Conservation (phyloP, 768 basidiomycete species). For the Leccinum ochraceum region DNA sequence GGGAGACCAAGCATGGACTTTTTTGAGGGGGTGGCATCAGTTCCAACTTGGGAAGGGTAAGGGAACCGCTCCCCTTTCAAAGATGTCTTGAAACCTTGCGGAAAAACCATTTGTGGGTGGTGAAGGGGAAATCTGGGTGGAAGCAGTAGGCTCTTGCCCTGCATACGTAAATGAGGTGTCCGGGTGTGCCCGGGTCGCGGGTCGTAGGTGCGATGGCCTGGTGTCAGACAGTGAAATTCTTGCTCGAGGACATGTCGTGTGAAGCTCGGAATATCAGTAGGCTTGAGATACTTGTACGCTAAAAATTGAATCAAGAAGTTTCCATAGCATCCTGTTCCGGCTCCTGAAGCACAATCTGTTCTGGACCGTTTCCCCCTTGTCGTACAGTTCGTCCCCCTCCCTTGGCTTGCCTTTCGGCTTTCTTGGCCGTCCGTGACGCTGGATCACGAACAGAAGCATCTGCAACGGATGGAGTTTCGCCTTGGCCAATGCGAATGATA, state of each 20-base stretch:
- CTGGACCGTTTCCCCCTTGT: constrained; percentile 9
- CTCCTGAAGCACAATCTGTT: constrained; percentile 40
- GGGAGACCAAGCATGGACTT: neutral
- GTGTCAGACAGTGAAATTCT: neutral
- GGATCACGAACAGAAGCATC: constrained; percentile 5
- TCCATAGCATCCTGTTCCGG: constrained; percentile 47
- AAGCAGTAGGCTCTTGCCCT: neutral
- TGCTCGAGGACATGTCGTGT: neutral
- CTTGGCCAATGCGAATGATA: constrained; percentile 62
- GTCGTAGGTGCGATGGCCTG: neutral
- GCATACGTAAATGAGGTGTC: neutral
- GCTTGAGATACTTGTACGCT: constrained; percentile 2
- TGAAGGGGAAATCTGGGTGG: neutral
- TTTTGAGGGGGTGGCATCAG: neutral
- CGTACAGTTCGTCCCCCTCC: constrained; percentile 11
- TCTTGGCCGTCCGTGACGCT: constrained; percentile 6
- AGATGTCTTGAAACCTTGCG: neutral
- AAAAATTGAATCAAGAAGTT: constrained; percentile 12
- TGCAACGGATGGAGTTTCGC: constrained; percentile 38
- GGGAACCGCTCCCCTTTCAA: neutral
- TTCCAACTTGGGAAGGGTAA: neutral
- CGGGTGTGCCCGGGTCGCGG: neutral
- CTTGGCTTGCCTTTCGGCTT: constrained; percentile 6
- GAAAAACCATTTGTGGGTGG: neutral
- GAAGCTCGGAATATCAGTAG: neutral